Evolutionary conservation across 768 basidiomycete species (phyloP).

Genomic region (Termitomyces titanicus): DNA sequence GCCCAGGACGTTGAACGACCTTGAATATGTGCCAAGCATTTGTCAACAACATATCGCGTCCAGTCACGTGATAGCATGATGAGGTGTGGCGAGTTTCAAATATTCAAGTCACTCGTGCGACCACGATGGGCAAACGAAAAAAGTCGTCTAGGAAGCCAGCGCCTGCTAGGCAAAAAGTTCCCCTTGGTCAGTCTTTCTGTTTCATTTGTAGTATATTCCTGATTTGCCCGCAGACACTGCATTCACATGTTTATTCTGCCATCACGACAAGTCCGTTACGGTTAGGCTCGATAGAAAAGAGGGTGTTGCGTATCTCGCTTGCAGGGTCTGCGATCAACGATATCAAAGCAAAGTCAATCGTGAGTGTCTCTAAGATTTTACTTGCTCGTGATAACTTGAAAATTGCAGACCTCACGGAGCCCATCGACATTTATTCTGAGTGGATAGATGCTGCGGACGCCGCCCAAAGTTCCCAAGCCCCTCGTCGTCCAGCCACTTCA

Average conservation of each 20-base stretch:
- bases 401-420: conserved; percentile 72
- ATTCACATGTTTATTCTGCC: conserved; percentile 86
- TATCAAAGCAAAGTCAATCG: conserved; percentile 88
- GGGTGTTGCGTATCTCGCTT: conserved; percentile 74
- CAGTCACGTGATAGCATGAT: conserved; percentile 29
- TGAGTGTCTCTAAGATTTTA: conserved; percentile 30
- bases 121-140: conserved; percentile 83
- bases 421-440: conserved; percentile 87
- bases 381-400: conserved; percentile 5
- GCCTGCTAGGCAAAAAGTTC: conserved; percentile 61
- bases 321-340: conserved; percentile 82
- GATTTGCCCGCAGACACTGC: conserved; percentile 54
- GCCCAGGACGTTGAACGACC: neutral
- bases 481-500: conserved; percentile 57
- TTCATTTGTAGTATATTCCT: neutral
- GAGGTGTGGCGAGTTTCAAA: conserved; percentile 3
- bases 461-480: conserved; percentile 56
- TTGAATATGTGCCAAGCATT: conserved; percentile 5
- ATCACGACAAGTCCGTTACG: conserved; percentile 86
- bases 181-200: conserved; percentile 54
- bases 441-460: conserved; percentile 91
- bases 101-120: neutral
- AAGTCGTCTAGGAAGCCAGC: conserved; percentile 83
- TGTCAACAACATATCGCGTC: conserved; percentile 21
- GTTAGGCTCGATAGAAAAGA: conserved; percentile 86